Percentiles rank a stretch among this genome's conserved stretches.
These are phyloP conservation scores for Arthrinium puccinioides DNA, from an alignment of 2,329 filamentous ascomycete species.

Conservation along the genomic window DNA sequence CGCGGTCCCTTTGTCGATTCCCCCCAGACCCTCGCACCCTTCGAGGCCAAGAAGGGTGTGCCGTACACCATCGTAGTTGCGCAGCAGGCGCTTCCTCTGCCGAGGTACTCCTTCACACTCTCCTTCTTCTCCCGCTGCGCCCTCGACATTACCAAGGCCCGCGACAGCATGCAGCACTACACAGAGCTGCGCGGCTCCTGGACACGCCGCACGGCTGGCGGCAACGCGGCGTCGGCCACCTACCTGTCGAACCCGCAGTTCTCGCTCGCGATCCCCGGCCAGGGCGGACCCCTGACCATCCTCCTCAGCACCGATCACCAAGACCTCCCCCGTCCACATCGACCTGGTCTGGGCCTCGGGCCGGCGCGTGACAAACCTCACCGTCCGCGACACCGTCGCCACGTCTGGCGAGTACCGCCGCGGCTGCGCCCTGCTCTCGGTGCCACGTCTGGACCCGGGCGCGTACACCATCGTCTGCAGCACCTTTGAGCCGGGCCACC, in stretches of 20 bases:
- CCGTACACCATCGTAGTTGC: conserved; percentile 60
- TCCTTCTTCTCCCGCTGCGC: conserved; percentile 67
- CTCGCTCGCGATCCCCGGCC: conserved; percentile 47
- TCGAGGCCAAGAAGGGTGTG: conserved; percentile 44
- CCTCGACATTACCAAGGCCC: conserved; percentile 55
- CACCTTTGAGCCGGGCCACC: conserved; percentile 77
- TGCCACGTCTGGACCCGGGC: conserved; percentile 55
- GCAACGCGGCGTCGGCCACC: conserved; percentile 66
- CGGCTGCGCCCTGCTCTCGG: conserved; percentile 65
- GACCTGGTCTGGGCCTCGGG: conserved; percentile 76
- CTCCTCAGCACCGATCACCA: conserved; percentile 61
- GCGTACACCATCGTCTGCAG: conserved; percentile 85
- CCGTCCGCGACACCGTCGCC: conserved; percentile 68
- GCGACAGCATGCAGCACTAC: conserved; percentile 49
- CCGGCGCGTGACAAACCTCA: conserved; percentile 61
- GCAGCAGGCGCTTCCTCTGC: conserved; percentile 68
- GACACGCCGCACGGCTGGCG: conserved; percentile 75
- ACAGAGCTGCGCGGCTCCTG: conserved; percentile 59
- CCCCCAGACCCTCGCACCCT: conserved; percentile 78
- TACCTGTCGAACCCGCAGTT: conserved; percentile 91
- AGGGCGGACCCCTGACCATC: conserved; percentile 58
- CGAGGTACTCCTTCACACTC: conserved; percentile 77
- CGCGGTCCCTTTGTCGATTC: conserved; percentile 88
- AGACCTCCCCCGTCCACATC: conserved; percentile 72
- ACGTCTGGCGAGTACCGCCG: conserved; percentile 86